Conservation (phyloP, 495 filamentous ascomycete species). For the Aspergillus sclerotiicarbonarius region DNA sequence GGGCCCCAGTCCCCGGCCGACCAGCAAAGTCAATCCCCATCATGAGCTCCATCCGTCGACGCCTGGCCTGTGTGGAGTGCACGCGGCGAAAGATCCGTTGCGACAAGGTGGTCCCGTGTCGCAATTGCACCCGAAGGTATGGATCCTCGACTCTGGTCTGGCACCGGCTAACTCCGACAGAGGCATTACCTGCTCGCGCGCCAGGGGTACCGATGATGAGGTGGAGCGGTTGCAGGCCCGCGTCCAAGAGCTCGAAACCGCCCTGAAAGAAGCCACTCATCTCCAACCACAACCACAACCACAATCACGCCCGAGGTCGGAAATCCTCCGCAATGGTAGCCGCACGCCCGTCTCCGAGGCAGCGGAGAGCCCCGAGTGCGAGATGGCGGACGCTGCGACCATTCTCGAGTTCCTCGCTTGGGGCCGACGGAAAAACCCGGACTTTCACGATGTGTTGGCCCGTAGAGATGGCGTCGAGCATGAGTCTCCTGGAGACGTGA, state of each 20-base stretch:
- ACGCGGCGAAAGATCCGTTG: constrained; percentile 30
- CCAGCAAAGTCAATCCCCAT: not conserved
- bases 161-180: constrained; percentile 1
- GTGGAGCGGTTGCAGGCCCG: constrained; percentile 21
- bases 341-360: not conserved
- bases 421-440: constrained; percentile 40
- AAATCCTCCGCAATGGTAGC: not conserved
- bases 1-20: constrained; percentile 3
- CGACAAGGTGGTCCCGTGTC: constrained; percentile 29
- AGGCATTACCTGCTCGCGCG: constrained; percentile 14
- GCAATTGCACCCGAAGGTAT: constrained; percentile 22
- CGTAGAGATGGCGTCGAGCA: constrained; percentile 18
- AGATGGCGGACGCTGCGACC: constrained; percentile 41
- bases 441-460: constrained; percentile 27
- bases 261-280: constrained; percentile 12
- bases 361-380: constrained; percentile 12
- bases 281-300: not conserved
- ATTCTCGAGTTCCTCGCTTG: constrained; percentile 46
- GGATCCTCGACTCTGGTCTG: no score
- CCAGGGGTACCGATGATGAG: constrained; percentile 42
- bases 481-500: constrained; percentile 24
- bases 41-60: constrained; percentile 18
- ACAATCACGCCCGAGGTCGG: not conserved
- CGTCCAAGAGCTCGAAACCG: constrained; percentile 19
- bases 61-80: constrained; percentile 28